Percentiles rank a stretch among this genome's conserved stretches.
Evolutionary conservation across 805 yeast species (phyloP).

Genomic region (Torulaspora gathmanii): DNA sequence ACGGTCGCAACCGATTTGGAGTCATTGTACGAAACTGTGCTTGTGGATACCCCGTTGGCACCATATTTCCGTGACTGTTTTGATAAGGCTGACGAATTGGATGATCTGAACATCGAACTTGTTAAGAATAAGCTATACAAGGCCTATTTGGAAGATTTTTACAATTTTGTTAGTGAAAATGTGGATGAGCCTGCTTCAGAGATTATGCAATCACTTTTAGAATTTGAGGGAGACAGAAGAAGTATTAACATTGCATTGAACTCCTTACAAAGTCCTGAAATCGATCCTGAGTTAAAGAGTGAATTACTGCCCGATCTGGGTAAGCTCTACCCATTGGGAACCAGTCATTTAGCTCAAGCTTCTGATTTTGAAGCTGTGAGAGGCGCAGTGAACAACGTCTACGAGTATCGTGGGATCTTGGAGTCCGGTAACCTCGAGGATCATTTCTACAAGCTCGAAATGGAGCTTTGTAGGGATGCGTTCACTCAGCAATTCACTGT

Average conservation of each 20-base stretch:
- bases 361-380: conserved; percentile 77
- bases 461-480: conserved; percentile 86
- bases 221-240: conserved; percentile 93
- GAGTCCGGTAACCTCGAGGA: conserved; percentile 72
- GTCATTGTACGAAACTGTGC: conserved; percentile 84
- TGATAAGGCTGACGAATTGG: conserved; percentile 79
- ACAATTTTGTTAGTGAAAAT: conserved; percentile 53
- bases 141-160: conserved; percentile 88
- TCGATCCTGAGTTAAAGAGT: conserved; percentile 66
- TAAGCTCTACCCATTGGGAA: conserved; percentile 63
- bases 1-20: conserved; percentile 93
- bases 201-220: conserved; percentile 70
- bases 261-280: conserved; percentile 51
- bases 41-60: conserved; percentile 95
- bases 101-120: conserved; percentile 92
- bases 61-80: conserved; percentile 91
- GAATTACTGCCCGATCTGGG: conserved; percentile 84
- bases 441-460: conserved; percentile 86
- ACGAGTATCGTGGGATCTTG: conserved; percentile 59
- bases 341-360: conserved; percentile 68
- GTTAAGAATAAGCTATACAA: conserved; percentile 87
- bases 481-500: conserved; percentile 95
- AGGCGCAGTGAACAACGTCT: conserved; percentile 54
- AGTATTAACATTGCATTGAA: conserved; percentile 87
- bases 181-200: conserved; percentile 75